These are phyloP conservation scores for Candida pseudoviswanathii DNA, from an alignment of 1,139 yeast species.

Conservation along the genomic window DNA sequence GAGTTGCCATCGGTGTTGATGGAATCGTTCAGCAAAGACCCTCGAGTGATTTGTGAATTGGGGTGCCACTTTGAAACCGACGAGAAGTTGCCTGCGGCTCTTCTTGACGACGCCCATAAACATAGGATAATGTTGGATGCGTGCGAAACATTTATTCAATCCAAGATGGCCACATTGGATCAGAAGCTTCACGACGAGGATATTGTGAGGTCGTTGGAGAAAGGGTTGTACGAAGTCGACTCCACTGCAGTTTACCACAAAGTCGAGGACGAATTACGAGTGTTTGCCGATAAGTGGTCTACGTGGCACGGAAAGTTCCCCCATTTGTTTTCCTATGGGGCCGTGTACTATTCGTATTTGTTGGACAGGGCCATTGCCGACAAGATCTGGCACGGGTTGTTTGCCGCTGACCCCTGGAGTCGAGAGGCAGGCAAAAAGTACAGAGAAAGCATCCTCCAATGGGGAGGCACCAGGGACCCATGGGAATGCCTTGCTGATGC, in stretches of 20 bases:
- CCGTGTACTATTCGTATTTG: constrained; percentile 89
- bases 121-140: constrained; percentile 59
- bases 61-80: constrained; percentile 77
- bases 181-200: constrained; percentile 65
- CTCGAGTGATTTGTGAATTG: constrained; percentile 69
- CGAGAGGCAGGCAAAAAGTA: constrained; percentile 75
- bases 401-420: constrained; percentile 68
- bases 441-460: constrained; percentile 67
- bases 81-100: constrained; percentile 54
- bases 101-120: constrained; percentile 53
- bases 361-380: constrained; percentile 93
- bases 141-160: constrained; percentile 83
- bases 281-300: constrained; percentile 64
- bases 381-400: constrained; percentile 76
- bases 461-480: constrained; percentile 96
- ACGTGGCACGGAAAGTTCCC: constrained; percentile 96
- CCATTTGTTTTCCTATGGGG: constrained; percentile 91
- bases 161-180: constrained; percentile 87
- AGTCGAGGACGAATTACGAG: constrained; percentile 56
- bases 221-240: constrained; percentile 35
- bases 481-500: constrained; percentile 87
- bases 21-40: constrained; percentile 90
- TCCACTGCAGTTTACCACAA: constrained; percentile 65
- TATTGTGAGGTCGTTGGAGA: constrained; percentile 36
- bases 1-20: constrained; percentile 93